Percentiles rank a stretch among this genome's conserved stretches.
Conservation (phyloP, 2,329 filamentous ascomycete genomes). For the Pseudogymnoascus destructans region DNA sequence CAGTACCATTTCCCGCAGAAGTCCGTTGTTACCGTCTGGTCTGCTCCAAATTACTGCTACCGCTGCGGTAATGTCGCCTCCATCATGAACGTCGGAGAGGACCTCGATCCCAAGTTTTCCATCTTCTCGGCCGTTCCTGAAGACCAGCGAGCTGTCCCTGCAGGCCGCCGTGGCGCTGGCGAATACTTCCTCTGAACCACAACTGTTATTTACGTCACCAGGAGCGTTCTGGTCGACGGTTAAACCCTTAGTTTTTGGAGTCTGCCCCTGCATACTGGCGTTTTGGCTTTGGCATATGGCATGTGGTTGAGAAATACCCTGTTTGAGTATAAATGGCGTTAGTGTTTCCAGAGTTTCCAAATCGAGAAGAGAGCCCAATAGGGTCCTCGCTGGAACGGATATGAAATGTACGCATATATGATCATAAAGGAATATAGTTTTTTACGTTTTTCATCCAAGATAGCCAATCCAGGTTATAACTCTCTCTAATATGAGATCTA, state of each 20-base stretch:
- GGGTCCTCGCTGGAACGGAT: not conserved
- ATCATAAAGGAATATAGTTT: slow-evolving; percentile 6
- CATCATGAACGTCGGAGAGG: slow-evolving; percentile 81
- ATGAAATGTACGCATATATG: slow-evolving; percentile 7
- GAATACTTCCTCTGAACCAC: slow-evolving; percentile 52
- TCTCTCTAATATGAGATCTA: not conserved
- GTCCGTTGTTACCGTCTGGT: slow-evolving; percentile 73
- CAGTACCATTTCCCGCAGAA: slow-evolving; percentile 90
- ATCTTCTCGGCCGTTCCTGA: slow-evolving; percentile 86
- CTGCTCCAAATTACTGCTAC: slow-evolving; percentile 35
- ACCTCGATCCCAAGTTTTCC: slow-evolving; percentile 80
- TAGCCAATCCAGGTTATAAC: not conserved
- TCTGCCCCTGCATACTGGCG: slow-evolving; percentile 8
- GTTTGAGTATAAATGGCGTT: slow-evolving; percentile 9
- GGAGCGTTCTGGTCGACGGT: slow-evolving; percentile 6
- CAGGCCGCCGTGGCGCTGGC: slow-evolving; percentile 51
- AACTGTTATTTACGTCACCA: slow-evolving; percentile 5
- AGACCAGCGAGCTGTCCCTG: slow-evolving; percentile 66
- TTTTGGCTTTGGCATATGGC: slow-evolving; percentile 10
- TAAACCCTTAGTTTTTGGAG: slow-evolving; percentile 1
- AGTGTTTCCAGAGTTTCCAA: not conserved
- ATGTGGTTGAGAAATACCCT: slow-evolving; percentile 10
- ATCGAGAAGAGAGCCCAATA: not conserved
- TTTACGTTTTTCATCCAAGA: not conserved
- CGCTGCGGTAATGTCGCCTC: slow-evolving; percentile 45